Evolutionary conservation across 352 stramenopile species (phyloP), one percentile per base, ranked within the genome.

Genomic region (Globisporangium apiculatum): DNA sequence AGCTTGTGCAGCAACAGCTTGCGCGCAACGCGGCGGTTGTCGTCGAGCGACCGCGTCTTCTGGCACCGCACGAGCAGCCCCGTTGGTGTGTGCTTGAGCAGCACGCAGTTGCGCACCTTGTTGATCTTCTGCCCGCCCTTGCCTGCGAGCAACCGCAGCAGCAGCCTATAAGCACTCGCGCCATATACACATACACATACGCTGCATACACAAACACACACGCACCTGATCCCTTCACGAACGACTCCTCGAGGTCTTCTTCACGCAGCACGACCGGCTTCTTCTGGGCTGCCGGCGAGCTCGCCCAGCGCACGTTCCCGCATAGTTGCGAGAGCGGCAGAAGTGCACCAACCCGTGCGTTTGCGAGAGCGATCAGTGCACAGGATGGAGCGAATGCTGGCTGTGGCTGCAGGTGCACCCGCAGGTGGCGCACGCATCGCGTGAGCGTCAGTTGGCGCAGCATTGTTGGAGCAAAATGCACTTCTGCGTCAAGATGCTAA

Each of bases 41-140:
- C 80, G 53, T 90, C 80, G 17, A 92, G 71, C 59, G 79, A 90
- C 31, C 83, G 79, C 51, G 83, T 91, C 68, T 90, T 86, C 60
- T 92, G 83, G 65, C 78, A 89, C 35, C 76, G 82, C 61, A 92
- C 76, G 49, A 83, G 79, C 7, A 92, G 56, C 4, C 82, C 86
- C 41, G 87, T 92, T 17, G 87, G 86, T 10, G 76, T 38, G 58
- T 96, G 87, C 43, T 86, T 93, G 42, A 96, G 71, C 59, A 94
- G 66, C 53, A 96, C 87, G 64, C 83, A 91, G 71, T 94, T 95
- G 57, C 83, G 76, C 58, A 95, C 84, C 58, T 96, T 96, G 75
- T 96, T 96, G 64, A 96, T 94, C 72, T 95, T 96, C 67, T 96
- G 87, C 0, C 87, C 87, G 46, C 87, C 87, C 53, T 92, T 92